Evolutionary conservation across 1,284 basidiomycete species (phyloP), one percentile per base, ranked within the genome.

Genomic region (Marasmius oreades): DNA sequence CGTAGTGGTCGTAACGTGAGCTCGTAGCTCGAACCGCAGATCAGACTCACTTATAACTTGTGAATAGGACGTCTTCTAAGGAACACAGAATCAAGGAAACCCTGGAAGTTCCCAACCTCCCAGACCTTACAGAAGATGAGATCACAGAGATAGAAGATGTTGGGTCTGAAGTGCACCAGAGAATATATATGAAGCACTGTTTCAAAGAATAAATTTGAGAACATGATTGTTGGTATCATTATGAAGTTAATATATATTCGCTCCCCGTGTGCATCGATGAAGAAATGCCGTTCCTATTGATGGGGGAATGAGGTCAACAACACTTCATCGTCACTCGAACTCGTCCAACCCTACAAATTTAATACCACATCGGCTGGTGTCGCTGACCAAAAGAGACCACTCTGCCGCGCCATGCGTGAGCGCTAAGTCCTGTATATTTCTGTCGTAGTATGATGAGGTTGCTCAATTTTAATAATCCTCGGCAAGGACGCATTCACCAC

Each of bases 1-100:
- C 22, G 67, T 77, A 16, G 61, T 77, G 12, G 73, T 80, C 26
- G 79, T 89, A 36, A 85, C 84, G 78, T 85, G 65, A 63, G 76
- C 26, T 20, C 24, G 11, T 20, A 3, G 12, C 11, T 50, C 28
- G n/a, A 26, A 10, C 14, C 42, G 36, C 6, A 2, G 11, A 45
- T 31, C 28, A 20, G 7, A 28, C 33, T 37, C 18, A 48, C 20
- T 20, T 44, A n/a, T 22, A 5, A 24, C 33, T 20, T 16, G 4
- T 24, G 24, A 14, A 11, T 22, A 78, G 77, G 54, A 78, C 84
- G 6, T 77, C 78, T 22, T 73, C 73, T 5, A 82, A 85, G 64
- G 66, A 67, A 31, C 71, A 70, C 31, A 72, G 81, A 12, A 71
- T 85, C 56, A 66, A 71, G 61, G 79, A 83, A 63, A 77, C 81